These are phyloP conservation scores for Fusarium austroafricanum DNA, from an alignment of 2,329 filamentous ascomycete species.

Conservation along the genomic window DNA sequence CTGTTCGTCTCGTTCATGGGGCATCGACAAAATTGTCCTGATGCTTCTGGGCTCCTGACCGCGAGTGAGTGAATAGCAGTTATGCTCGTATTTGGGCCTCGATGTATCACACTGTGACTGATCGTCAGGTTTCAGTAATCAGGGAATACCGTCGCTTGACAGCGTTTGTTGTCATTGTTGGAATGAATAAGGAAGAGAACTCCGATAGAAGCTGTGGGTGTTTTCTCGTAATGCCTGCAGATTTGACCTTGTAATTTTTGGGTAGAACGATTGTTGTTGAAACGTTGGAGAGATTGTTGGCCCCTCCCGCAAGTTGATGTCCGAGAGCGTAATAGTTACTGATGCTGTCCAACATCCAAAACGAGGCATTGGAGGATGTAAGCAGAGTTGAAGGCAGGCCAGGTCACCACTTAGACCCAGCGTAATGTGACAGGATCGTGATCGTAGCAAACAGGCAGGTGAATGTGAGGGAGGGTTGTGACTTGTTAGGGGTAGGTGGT, in stretches of 20 bases:
- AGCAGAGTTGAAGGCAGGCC: conserved; percentile 7
- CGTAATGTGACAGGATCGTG: neutral
- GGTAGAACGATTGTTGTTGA: neutral
- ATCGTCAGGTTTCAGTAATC: neutral
- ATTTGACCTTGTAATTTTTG: neutral
- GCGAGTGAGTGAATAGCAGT: no score
- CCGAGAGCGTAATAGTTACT: conserved; percentile 4
- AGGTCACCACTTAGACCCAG: neutral
- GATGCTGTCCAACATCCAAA: conserved; percentile 17
- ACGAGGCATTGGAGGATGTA: conserved; percentile 2
- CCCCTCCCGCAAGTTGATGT: conserved; percentile 27
- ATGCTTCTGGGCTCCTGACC: no score
- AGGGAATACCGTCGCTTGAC: neutral
- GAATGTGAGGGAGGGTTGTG: conserved; percentile 15
- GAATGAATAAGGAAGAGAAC: neutral
- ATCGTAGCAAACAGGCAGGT: conserved; percentile 26
- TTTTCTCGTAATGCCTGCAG: neutral
- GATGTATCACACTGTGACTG: neutral
- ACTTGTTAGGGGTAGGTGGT: conserved; percentile 40
- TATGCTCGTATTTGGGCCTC: neutral
- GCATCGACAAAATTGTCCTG: no score
- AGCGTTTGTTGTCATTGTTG: neutral
- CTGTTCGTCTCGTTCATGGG: no score
- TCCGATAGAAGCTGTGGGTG: neutral
- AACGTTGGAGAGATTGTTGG: neutral